Evolutionary conservation across 2,329 filamentous ascomycete genomes (phyloP).

Genomic region (Neopestalotiopsis sp.): DNA sequence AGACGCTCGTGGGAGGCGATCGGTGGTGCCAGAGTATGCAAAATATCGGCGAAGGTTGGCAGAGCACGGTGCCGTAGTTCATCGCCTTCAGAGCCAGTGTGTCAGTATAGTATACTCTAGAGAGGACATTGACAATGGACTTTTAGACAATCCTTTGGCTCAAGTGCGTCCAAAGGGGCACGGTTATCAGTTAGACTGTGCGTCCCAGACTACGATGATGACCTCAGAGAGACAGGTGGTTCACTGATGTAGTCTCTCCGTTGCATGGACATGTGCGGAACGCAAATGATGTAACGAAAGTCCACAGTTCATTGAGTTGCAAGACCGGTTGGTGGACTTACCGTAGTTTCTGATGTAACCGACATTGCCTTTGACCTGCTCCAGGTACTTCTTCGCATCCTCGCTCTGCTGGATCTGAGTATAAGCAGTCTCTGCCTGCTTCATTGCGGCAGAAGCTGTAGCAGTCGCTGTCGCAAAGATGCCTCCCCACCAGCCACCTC

Average conservation of each 20-base stretch:
- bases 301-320: neutral
- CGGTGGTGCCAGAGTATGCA: slow-evolving; percentile 93
- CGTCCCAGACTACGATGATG: too few species aligned
- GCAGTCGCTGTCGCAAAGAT: slow-evolving; percentile 77
- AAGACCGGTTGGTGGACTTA: slow-evolving; percentile 46
- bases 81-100: slow-evolving; percentile 64
- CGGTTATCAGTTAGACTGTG: too few species aligned
- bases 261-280: neutral
- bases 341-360: slow-evolving; percentile 77
- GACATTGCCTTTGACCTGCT: slow-evolving; percentile 90
- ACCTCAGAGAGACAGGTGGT: too few species aligned
- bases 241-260: neutral
- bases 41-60: slow-evolving; percentile 91
- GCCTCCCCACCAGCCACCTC: slow-evolving; percentile 89
- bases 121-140: too few species aligned
- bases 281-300: neutral
- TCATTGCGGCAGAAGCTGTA: slow-evolving; percentile 73
- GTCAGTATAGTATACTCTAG: neutral
- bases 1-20: slow-evolving; percentile 97
- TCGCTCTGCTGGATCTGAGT: slow-evolving; percentile 97
- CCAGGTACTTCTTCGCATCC: slow-evolving; percentile 94
- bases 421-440: slow-evolving; percentile 90
- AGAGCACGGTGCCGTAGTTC: slow-evolving; percentile 86
- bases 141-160: too few species aligned
- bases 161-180: too few species aligned